Conservation (phyloP, 2,329 filamentous ascomycete species). For the Hypocrella siamensis region DNA sequence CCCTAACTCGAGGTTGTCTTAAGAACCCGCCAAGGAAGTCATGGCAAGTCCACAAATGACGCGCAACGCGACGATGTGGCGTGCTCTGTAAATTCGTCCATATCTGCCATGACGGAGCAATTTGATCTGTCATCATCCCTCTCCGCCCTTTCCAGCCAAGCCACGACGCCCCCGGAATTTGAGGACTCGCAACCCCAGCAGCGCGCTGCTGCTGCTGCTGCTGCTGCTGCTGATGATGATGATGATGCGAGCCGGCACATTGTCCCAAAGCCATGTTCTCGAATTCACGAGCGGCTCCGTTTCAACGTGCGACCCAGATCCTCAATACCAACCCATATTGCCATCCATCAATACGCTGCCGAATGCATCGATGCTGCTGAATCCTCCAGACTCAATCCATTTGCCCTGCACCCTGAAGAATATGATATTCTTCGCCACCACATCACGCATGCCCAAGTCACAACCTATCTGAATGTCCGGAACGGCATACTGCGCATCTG, state of each 20-base stretch:
- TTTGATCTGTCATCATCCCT: slow-evolving; percentile 38
- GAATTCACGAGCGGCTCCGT: slow-evolving; percentile 18
- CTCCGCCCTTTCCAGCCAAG: slow-evolving; percentile 45
- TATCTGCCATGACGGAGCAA: slow-evolving; percentile 34
- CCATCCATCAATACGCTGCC: slow-evolving; percentile 65
- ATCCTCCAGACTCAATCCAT: slow-evolving; percentile 77
- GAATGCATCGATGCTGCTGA: slow-evolving; percentile 86
- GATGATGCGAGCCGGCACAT: slow-evolving; percentile 6
- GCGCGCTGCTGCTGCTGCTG: too few species aligned
- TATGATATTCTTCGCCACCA: slow-evolving; percentile 66
- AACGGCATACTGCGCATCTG: slow-evolving; percentile 88
- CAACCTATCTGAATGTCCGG: slow-evolving; percentile 87
- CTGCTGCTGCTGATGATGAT: too few species aligned
- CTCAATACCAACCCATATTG: slow-evolving; percentile 65
- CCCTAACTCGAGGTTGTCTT: too few species aligned
- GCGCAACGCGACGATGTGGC: slow-evolving; percentile 9
- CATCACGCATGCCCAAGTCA: slow-evolving; percentile 78
- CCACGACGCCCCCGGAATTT: slow-evolving; percentile 41
- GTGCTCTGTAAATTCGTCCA: slow-evolving; percentile 36
- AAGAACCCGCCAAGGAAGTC: too few species aligned
- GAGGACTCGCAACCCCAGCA: slow-evolving; percentile 13
- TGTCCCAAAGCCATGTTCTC: slow-evolving; percentile 11
- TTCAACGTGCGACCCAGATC: slow-evolving; percentile 58
- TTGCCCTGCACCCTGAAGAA: slow-evolving; percentile 72
- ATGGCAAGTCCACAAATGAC: slow-evolving; percentile 6